A percentile compares a stretch with the other conserved stretches of the same genome.
Evolutionary conservation across 495 filamentous ascomycete species (phyloP).

Genomic region (Thermothielavioides terrestris): DNA sequence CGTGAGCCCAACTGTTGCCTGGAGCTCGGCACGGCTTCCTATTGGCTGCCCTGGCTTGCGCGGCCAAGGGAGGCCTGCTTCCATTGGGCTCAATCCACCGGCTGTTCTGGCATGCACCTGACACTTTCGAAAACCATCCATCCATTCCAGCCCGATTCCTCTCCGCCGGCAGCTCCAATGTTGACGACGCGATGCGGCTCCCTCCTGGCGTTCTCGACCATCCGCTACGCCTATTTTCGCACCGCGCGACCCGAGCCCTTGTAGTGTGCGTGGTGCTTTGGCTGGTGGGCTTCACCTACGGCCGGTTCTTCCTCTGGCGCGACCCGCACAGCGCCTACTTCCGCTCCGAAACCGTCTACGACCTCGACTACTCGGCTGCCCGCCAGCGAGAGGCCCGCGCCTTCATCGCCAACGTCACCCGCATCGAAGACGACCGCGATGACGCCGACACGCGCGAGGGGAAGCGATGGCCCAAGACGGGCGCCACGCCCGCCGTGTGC

Average conservation of each 20-base stretch:
- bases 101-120: too few relatives aligned
- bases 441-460: slow-evolving; percentile 1
- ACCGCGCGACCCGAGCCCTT: slow-evolving; percentile 1
- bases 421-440: slow-evolving; percentile 4
- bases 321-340: slow-evolving; percentile 37
- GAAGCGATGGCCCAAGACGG: slow-evolving; percentile 12
- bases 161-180: too few relatives aligned
- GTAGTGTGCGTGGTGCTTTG: background rate
- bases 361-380: slow-evolving; percentile 30
- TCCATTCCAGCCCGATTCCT: too few relatives aligned
- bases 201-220: background rate
- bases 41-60: too few relatives aligned
- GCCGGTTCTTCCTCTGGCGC: slow-evolving; percentile 26
- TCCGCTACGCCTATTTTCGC: background rate
- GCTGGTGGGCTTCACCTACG: slow-evolving; percentile 6
- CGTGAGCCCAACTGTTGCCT: too few relatives aligned
- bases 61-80: too few relatives aligned
- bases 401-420: slow-evolving; percentile 18
- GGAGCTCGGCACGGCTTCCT: too few relatives aligned
- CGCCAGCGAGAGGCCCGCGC: slow-evolving; percentile 25
- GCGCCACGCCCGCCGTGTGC: slow-evolving; percentile 23
- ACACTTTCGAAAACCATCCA: too few relatives aligned
- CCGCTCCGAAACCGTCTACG: slow-evolving; percentile 28
- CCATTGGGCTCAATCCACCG: too few relatives aligned
- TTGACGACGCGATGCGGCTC: too few relatives aligned